These are phyloP conservation scores for Colletotrichum abscissum DNA, from an alignment of 2,329 filamentous ascomycete genomes.

Conservation along the genomic window DNA sequence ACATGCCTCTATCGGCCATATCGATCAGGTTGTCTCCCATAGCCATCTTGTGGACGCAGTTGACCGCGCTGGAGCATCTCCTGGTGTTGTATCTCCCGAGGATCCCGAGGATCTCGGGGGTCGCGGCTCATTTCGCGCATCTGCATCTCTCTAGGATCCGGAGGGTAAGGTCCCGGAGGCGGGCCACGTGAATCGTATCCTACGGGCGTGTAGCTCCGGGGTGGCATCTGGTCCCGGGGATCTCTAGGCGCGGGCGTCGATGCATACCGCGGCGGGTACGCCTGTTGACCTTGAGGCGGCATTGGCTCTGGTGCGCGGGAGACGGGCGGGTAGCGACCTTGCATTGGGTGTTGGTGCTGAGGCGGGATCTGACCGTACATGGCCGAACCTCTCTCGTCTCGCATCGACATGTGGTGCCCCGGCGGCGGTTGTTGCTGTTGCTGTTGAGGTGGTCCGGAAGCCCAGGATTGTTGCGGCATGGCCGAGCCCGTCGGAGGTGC, in stretches of 20 bases:
- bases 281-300: slow-evolving; percentile 50
- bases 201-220: slow-evolving; percentile 59
- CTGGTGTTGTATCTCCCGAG: slow-evolving; percentile 34
- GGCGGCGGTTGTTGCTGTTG: slow-evolving; percentile 37
- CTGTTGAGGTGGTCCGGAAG: slow-evolving; percentile 39
- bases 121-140: slow-evolving; percentile 50
- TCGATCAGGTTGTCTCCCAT: slow-evolving; percentile 55
- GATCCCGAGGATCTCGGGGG: slow-evolving; percentile 51
- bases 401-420: slow-evolving; percentile 40
- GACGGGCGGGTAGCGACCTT: slow-evolving; percentile 50
- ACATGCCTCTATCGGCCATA: slow-evolving; percentile 52
- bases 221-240: slow-evolving; percentile 55
- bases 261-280: slow-evolving; percentile 55
- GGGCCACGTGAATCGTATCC: slow-evolving; percentile 54
- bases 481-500: slow-evolving; percentile 46
- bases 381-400: slow-evolving; percentile 51
- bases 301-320: slow-evolving; percentile 55
- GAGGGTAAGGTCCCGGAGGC: slow-evolving; percentile 49
- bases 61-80: slow-evolving; percentile 51
- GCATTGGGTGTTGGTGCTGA: slow-evolving; percentile 49
- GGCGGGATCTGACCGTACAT: slow-evolving; percentile 45
- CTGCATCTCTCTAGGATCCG: slow-evolving; percentile 48
- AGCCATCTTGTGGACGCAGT: slow-evolving; percentile 56
- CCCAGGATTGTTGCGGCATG: slow-evolving; percentile 49
- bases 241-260: slow-evolving; percentile 54